Conservation (phyloP, 345 rosid species). For the Lenwebbia sp. region DNA sequence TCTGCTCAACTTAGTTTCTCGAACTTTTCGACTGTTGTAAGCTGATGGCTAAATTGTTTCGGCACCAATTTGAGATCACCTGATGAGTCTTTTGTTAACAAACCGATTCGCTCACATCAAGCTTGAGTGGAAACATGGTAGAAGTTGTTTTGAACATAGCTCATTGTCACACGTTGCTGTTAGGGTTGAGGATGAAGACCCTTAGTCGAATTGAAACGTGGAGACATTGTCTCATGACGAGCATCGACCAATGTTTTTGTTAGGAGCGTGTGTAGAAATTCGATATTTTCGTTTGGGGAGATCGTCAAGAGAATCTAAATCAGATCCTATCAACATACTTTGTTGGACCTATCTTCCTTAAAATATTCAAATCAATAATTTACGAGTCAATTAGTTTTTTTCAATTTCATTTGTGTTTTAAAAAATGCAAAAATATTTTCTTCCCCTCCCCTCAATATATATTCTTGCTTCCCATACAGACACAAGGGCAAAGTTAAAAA, state of each 20-base stretch:
- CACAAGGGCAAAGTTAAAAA: neutral
- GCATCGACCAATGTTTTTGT: neutral
- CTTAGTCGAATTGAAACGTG: neutral
- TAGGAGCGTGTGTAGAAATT: no score
- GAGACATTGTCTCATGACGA: neutral
- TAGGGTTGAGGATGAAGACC: neutral
- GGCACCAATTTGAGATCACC: neutral
- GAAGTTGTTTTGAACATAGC: neutral
- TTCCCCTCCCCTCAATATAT: neutral
- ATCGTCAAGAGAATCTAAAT: no score
- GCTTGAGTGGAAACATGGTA: neutral
- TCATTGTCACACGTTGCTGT: neutral
- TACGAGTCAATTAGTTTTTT: no score
- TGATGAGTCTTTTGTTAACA: neutral
- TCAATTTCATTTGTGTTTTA: neutral
- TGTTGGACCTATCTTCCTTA: no score
- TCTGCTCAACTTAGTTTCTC: neutral
- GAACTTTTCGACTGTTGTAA: neutral
- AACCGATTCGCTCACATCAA: neutral
- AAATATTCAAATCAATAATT: no score
- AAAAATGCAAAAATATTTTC: neutral
- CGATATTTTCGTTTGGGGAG: no score
- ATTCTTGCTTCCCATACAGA: neutral
- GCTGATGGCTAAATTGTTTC: neutral
- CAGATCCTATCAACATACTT: no score